Base-by-base conservation (phyloP, 805 yeast species). In the Pichia californica region DNA sequence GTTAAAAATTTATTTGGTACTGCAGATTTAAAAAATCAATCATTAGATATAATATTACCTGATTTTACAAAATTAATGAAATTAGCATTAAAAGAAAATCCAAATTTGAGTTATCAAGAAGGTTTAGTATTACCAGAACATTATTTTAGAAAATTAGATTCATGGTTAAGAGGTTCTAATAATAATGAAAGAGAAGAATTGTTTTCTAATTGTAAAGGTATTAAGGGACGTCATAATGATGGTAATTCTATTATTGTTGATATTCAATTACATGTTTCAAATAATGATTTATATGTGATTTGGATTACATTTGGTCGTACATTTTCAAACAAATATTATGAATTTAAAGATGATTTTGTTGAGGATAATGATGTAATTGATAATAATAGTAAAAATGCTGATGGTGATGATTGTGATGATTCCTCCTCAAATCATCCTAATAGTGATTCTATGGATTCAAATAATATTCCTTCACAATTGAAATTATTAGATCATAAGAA, bases 41-140 rank as follows among this genome's bases (percentile, higher is more conserved):
- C 76, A 3, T 73, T 88, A 9, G 75, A 78, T 49, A 60, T 54
- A 5, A 64, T 88, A 16, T 68, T 88, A 21, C 95, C 94, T 6
- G 64, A 71, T 15, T 87, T 88, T 54, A 57, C 73, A 2, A 60
- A 63, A 4, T 63, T 77, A 18, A 56, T 80, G 39, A 58, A 62
- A 2, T 49, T 57, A 18, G 78, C 81, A 7, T 57, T 70, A 14
- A 47, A 40, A 7, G 66, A 71, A 27, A 67, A 68, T 50, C 68
- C 72, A 23, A 55, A 63, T 16, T 47, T 75, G 48, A 62, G 58
- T 44, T 49, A 50, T 21, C 60, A 63, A 27, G 76, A 83, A 0
- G 96, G 96, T 1, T 63, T 86, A 40, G 96, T 89, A 0, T 66
- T 89, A 11, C 95, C 97, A 0, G 98, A 89, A 61, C 96, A 88